Evolutionary conservation across 805 yeast genomes (phyloP), one percentile per base, ranked within the genome.

Genomic region (Candida chauliodis): DNA sequence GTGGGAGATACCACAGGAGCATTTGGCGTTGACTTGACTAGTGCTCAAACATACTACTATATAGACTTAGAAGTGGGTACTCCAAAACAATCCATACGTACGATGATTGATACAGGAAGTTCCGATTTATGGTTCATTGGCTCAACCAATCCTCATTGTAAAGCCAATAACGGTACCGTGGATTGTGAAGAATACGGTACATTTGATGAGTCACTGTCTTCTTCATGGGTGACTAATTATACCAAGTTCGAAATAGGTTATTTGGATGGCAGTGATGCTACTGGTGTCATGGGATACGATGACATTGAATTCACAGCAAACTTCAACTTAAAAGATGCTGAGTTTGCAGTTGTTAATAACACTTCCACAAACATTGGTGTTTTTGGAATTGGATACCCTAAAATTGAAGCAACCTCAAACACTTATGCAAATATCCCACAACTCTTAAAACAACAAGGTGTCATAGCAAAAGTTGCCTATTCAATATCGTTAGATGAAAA

Each of bases 221-320:
- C 59, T 2, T 42, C 71, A 6, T 72, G 56, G 47, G 17, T 42
- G 1, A 40, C 19, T n/a, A 34, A 35, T 9, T 25, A 20, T 20
- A 25, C 37, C 5, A 9, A 22, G 9, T 42, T 40, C 20, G 9
- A 15, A 20, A 31, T 39, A 15, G 29, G 52, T 31, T 79, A 78
- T 50, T 71, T 70, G 11, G 82, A 77, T 45, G 63, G 65, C 18
- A 57, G 70, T 9, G 68, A 58, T 43, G 79, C 79, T 9, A 47
- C 54, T 9, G 86, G 85, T 10, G 43, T 48, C 10, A 80, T 79
- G 78, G 61, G 56, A 4, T 36, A 36, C 2, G 66, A 57, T 36
- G 24, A 26, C 21, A 37, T 54, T 22, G 21, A 40, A 1, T 40
- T 57, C 32, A 23, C 31, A 3, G 34, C 27, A 34, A 45, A 15